phyloP scores from a whole-genome alignment of 225 moss, liverwort and hornwort species.

The Rhytidiadelphus loreus region DNA sequence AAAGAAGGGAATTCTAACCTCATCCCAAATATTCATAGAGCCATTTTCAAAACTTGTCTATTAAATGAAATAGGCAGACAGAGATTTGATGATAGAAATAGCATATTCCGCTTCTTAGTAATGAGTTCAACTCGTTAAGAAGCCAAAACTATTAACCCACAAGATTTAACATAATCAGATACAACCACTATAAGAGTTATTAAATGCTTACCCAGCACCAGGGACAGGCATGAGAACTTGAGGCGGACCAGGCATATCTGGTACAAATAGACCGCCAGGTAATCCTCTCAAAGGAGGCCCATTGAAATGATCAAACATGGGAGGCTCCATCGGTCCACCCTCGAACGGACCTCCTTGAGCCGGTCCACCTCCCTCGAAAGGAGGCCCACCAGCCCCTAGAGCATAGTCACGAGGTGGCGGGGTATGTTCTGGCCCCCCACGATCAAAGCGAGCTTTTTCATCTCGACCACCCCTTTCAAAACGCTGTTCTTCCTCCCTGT shows the following conservation, averaged over 20 bases:
- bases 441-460: constrained; percentile 84
- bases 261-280: constrained; percentile 75
- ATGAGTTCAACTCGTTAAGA: background rate
- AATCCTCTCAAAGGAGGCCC: constrained; percentile 87
- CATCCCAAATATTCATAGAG: background rate
- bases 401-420: constrained; percentile 78
- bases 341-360: constrained; percentile 80
- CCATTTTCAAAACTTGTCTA: background rate
- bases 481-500: constrained; percentile 69
- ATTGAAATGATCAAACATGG: constrained; percentile 95
- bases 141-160: background rate
- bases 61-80: background rate
- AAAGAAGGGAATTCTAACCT: background rate
- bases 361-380: constrained; percentile 66
- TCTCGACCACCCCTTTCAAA: constrained; percentile 70
- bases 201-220: constrained; percentile 82
- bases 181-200: background rate
- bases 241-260: constrained; percentile 97
- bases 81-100: background rate
- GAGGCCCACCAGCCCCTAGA: constrained; percentile 62
- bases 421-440: constrained; percentile 70
- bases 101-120: background rate
- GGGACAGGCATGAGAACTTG: constrained; percentile 99
- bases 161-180: background rate
- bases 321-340: constrained; percentile 80